Conservation (phyloP, 108 stramenopile genomes). For the Chaetoceros muelleri region DNA sequence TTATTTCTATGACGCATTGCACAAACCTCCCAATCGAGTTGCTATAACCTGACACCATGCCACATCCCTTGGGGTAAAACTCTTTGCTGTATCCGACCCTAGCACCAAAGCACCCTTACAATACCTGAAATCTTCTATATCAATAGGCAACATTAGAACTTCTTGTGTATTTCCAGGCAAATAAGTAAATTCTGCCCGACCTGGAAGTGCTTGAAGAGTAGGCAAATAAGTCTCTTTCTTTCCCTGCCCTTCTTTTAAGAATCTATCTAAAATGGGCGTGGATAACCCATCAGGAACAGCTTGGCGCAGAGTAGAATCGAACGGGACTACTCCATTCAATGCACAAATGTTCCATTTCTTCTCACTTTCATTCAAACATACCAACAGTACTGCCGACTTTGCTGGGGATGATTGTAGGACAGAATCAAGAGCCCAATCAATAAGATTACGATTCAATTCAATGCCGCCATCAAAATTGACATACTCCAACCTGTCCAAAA, state of each 20-base stretch:
- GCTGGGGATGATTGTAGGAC: slow-evolving; percentile 57
- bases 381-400: slow-evolving; percentile 43
- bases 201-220: slow-evolving; percentile 73
- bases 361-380: neutral
- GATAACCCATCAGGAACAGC: slow-evolving; percentile 4
- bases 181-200: slow-evolving; percentile 65
- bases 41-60: slow-evolving; percentile 71
- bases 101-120: slow-evolving; percentile 40
- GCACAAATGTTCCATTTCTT: slow-evolving; percentile 56
- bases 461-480: slow-evolving; percentile 10
- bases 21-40: slow-evolving; percentile 47
- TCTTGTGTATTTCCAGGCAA: slow-evolving; percentile 69
- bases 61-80: slow-evolving; percentile 70
- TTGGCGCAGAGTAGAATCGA: slow-evolving; percentile 5
- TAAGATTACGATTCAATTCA: slow-evolving; percentile 1
- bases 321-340: slow-evolving; percentile 42
- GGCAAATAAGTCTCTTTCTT: slow-evolving; percentile 70
- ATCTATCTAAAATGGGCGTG: slow-evolving; percentile 67
- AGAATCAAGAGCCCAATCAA: slow-evolving; percentile 51
- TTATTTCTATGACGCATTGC: too few relatives aligned
- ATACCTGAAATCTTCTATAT: slow-evolving; percentile 1
- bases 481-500: slow-evolving; percentile 16
- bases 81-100: slow-evolving; percentile 66
- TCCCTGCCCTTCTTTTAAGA: slow-evolving; percentile 20
- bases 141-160: slow-evolving; percentile 43